Percentiles rank a stretch among this genome's conserved stretches.
phyloP scores from a whole-genome alignment of 225 moss, liverwort and hornwort species.

The Asterella californica region DNA sequence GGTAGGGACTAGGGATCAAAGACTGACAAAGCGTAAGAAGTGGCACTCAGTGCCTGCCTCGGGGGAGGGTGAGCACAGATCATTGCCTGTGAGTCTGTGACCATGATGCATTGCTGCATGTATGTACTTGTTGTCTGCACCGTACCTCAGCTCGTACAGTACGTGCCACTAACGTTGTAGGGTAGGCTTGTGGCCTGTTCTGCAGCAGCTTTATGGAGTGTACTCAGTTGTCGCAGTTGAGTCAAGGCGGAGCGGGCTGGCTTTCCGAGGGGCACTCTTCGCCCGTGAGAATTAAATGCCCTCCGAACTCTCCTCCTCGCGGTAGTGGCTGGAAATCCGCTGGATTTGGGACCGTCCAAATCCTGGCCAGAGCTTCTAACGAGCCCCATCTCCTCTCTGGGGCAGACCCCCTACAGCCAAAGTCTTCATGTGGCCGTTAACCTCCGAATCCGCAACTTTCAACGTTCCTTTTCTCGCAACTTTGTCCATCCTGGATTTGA shows the following conservation, averaged over 20 bases:
- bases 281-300: not conserved
- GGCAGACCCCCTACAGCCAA: not conserved
- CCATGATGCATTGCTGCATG: too few species aligned
- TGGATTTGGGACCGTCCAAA: not conserved
- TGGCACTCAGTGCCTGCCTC: too few species aligned
- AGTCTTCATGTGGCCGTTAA: not conserved
- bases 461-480: too few species aligned
- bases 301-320: not conserved
- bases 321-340: not conserved
- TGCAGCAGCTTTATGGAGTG: not conserved
- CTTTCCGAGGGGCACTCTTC: not conserved
- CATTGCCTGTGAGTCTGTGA: too few species aligned
- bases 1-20: too few species aligned
- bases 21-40: too few species aligned
- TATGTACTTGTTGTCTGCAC: not conserved
- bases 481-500: too few species aligned
- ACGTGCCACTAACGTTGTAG: not conserved
- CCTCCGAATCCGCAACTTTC: not conserved
- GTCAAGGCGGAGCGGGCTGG: not conserved
- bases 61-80: too few species aligned
- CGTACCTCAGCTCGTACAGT: slow-evolving; percentile 7
- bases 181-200: too few species aligned
- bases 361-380: not conserved
- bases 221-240: not conserved
- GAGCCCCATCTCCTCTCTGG: not conserved